Percentiles rank a stretch among this genome's conserved stretches.
These are phyloP conservation scores for Dioscorea cayenensis DNA, from an alignment of 116 monocot genomes.

Conservation along the genomic window DNA sequence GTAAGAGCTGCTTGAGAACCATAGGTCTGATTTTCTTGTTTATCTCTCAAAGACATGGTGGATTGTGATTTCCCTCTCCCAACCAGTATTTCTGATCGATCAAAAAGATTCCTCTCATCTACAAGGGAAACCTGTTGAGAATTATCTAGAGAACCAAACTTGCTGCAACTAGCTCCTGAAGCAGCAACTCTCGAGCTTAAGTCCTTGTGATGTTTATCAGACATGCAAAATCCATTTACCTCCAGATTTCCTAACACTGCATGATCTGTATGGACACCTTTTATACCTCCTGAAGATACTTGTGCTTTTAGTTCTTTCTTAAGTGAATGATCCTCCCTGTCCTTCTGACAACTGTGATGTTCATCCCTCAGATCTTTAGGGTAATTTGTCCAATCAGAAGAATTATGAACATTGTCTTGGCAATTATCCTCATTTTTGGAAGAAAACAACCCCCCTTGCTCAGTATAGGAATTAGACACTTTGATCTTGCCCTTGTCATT, in stretches of 20 bases:
- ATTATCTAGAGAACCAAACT: conserved; percentile 7
- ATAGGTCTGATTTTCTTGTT: conserved; percentile 3
- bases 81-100: conserved; percentile 7
- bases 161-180: conserved; percentile 5
- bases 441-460: conserved; percentile 15
- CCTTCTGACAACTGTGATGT: conserved; percentile 14
- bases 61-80: conserved; percentile 19
- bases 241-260: conserved; percentile 17
- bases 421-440: conserved; percentile 5
- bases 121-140: conserved; percentile 5
- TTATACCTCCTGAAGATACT: conserved; percentile 11
- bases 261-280: conserved; percentile 15
- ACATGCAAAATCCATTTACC: not conserved
- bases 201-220: conserved; percentile 16
- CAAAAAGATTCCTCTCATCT: conserved; percentile 1
- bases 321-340: conserved; percentile 11
- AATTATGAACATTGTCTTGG: conserved; percentile 9
- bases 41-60: not conserved
- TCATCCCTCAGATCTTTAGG: conserved; percentile 15
- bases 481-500: conserved; percentile 19
- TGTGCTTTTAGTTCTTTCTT: conserved; percentile 17
- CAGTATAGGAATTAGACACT: conserved; percentile 8
- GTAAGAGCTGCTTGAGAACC: conserved; percentile 10
- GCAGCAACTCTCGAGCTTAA: conserved; percentile 11
- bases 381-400: conserved; percentile 6